Evolutionary conservation across 2,329 filamentous ascomycete genomes (phyloP).

Genomic region (Diaporthe capsici): DNA sequence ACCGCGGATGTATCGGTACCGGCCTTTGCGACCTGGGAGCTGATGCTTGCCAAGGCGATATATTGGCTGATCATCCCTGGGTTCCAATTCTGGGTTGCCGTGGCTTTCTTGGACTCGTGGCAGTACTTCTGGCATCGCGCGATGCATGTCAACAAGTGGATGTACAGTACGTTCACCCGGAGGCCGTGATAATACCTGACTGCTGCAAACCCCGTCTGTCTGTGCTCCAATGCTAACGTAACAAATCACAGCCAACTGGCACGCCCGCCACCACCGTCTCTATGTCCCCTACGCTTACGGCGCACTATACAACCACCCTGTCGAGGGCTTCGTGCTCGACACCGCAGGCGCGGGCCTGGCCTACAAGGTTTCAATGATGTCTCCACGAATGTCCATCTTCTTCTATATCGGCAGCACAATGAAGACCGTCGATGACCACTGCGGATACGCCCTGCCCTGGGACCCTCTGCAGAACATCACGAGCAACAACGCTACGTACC

Average conservation of each 20-base stretch:
- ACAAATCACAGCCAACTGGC: conserved; percentile 78
- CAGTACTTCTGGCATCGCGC: conserved; percentile 97
- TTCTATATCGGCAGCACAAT: conserved; percentile 92
- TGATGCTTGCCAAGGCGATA: conserved; percentile 79
- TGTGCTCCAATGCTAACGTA: conserved; percentile 42
- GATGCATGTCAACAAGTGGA: conserved; percentile 98
- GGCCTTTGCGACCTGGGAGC: conserved; percentile 87
- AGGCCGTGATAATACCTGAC: neutral
- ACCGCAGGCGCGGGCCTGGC: conserved; percentile 88
- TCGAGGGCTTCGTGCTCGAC: conserved; percentile 95
- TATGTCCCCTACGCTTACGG: conserved; percentile 99
- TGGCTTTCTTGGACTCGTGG: conserved; percentile 91
- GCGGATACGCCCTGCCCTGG: conserved; percentile 95
- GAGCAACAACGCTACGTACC: conserved; percentile 95
- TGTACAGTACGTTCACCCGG: conserved; percentile 80
- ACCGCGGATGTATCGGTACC: conserved; percentile 69
- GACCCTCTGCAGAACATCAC: conserved; percentile 94
- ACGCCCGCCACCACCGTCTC: conserved; percentile 94
- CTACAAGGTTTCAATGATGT: conserved; percentile 87
- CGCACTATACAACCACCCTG: conserved; percentile 94
- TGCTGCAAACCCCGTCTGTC: neutral
- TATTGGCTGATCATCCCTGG: conserved; percentile 85
- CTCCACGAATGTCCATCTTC: conserved; percentile 85
- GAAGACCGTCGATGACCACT: conserved; percentile 98
- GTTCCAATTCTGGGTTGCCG: conserved; percentile 81